Evolutionary conservation across 1,284 basidiomycete genomes (phyloP).

Genomic region (Ustilago shanxiensis): DNA sequence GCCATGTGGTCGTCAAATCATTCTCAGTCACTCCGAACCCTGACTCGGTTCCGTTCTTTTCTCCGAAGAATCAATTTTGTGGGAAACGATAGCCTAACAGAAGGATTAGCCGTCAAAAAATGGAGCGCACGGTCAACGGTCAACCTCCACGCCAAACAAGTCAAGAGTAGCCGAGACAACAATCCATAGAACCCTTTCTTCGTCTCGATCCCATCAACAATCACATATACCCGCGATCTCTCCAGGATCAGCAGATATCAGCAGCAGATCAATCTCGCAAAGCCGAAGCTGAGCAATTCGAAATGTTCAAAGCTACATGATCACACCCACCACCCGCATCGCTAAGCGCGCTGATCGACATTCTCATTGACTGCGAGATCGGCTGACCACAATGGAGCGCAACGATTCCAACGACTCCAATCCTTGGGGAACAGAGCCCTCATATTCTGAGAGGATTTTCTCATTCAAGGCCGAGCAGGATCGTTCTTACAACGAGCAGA

Average conservation of each 20-base stretch:
- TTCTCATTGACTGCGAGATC: not conserved
- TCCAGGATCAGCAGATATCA: not conserved
- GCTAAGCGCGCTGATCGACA: not conserved
- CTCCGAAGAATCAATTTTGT: not conserved
- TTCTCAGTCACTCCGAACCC: not conserved
- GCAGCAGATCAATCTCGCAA: not conserved
- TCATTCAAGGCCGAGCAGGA: constrained; percentile 25
- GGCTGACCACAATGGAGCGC: constrained; percentile 22
- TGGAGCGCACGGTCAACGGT: not conserved
- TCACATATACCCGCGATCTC: constrained; percentile 1
- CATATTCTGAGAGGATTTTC: constrained; percentile 23
- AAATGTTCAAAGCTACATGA: not conserved
- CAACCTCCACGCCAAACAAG: constrained; percentile 21
- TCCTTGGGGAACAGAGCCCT: constrained; percentile 43
- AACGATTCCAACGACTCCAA: constrained; percentile 34
- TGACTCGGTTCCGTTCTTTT: constrained; percentile 19
- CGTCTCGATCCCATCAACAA: not conserved
- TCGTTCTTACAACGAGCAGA: constrained; percentile 24
- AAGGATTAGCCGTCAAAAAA: not conserved
- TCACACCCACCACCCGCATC: not conserved
- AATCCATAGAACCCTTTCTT: not conserved
- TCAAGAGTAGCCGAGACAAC: constrained; percentile 17
- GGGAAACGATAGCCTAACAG: not conserved
- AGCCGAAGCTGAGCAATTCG: not conserved
- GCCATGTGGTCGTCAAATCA: constrained; percentile 12